Base-by-base conservation (phyloP, 1,139 yeast genomes). In the Geotrichum klebahnii region DNA sequence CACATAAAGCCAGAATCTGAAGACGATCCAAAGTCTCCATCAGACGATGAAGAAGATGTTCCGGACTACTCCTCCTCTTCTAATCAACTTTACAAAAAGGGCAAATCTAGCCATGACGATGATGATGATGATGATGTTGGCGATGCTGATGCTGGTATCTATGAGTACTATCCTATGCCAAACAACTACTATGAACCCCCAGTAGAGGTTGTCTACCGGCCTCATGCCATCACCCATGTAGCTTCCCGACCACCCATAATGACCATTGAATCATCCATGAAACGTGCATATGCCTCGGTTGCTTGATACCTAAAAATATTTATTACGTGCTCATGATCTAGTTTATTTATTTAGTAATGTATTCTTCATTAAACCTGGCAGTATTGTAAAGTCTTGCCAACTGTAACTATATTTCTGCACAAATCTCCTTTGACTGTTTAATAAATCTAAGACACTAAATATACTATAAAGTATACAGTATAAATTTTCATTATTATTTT, bases 161-260 rank as follows among this genome's bases (percentile, higher is more conserved):
- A 79, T 60, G 78, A 77, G 56, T 79, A 79, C 55, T 78, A 77
- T 62, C 82, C 82, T 1, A 74, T 79, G 50, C 77, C 79, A 51
- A 72, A 69, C 54, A 80, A 77, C 35, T 79, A 79, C 59, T 78
- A 78, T 63, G 66, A 78, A 47, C 81, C 82, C 8, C 83, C 82
- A 0, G 78, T 79, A 26, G 79, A 78, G 60, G 80, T 75, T 47
- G 82, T 78, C 8, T 79, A 79, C 59, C 75, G 79, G 55, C 83
- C 83, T 0, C 83, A 79, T 60, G 73, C 81, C 5, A 79, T 76
- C 1, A 82, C 78, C 58, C 81, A 73, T 51, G 29, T 26, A 6
- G 16, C 17, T 10, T 6, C 19, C 31, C 5, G 17, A n/a, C 3
- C 35, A 4, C n/a, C 44, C 19, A 29, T 40, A 19, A 16, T 28